Evolutionary conservation across 495 filamentous ascomycete genomes (phyloP).

Genomic region (Sabuloglossum arenarium): DNA sequence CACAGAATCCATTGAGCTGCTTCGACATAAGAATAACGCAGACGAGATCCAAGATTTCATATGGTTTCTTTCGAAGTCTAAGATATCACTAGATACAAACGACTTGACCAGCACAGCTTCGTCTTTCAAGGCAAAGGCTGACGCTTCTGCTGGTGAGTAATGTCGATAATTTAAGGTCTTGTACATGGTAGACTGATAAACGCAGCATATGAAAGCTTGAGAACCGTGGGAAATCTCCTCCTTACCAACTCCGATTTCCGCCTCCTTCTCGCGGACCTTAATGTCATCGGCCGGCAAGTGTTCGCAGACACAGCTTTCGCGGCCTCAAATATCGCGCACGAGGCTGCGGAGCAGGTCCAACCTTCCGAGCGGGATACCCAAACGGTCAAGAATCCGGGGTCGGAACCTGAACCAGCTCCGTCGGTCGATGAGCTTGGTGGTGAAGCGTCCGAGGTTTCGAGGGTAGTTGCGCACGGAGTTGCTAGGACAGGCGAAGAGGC

Average conservation of each 20-base stretch:
- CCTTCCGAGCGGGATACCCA: constrained; percentile 41
- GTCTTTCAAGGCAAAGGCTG: constrained; percentile 47
- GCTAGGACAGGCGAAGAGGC: constrained; percentile 44
- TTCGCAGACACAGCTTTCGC: constrained; percentile 73
- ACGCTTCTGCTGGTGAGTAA: constrained; percentile 50
- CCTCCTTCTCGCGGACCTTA: constrained; percentile 65
- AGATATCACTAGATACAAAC: constrained; percentile 43
- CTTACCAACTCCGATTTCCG: constrained; percentile 83
- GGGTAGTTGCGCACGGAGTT: constrained; percentile 40
- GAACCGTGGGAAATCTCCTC: constrained; percentile 62
- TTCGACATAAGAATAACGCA: constrained; percentile 60
- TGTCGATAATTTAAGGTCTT: constrained; percentile 3
- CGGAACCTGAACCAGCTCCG: constrained; percentile 29
- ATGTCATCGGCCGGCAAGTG: constrained; percentile 58
- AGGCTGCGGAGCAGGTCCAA: constrained; percentile 48
- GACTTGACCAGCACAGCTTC: constrained; percentile 41
- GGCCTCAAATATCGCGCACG: constrained; percentile 46
- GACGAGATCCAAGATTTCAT: constrained; percentile 84
- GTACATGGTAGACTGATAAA: neutral
- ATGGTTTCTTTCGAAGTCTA: constrained; percentile 61
- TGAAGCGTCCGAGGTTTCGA: constrained; percentile 39
- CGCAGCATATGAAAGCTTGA: constrained; percentile 61
- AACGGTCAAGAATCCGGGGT: constrained; percentile 32
- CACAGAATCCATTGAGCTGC: constrained; percentile 49
- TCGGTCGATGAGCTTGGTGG: constrained; percentile 37